A percentile compares a stretch with the other conserved stretches of the same genome.
phyloP scores from a whole-genome alignment of 306 rosid species.

The Fagus sylvatica region DNA sequence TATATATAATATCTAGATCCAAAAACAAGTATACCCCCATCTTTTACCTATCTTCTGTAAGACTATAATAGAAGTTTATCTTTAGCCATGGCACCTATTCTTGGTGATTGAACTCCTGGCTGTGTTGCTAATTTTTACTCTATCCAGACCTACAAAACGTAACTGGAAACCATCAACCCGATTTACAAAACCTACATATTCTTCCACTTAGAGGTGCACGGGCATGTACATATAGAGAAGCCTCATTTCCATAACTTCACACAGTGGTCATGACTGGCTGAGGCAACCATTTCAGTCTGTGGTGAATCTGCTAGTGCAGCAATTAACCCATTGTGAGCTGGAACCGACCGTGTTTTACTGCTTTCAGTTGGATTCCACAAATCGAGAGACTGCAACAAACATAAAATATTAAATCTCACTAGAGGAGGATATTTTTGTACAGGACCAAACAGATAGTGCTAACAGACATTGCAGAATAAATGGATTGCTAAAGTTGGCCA shows the following conservation, averaged over 20 bases:
- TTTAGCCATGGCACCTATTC: not conserved
- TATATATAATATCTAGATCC: not conserved
- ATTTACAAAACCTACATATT: constrained; percentile 7
- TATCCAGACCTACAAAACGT: constrained; percentile 15
- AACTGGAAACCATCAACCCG: constrained; percentile 7
- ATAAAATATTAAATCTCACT: not conserved
- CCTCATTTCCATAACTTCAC: constrained; percentile 66
- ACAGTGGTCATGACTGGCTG: constrained; percentile 55
- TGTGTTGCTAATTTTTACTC: constrained; percentile 12
- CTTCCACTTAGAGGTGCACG: not conserved
- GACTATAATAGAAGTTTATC: not conserved
- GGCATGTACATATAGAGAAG: not conserved
- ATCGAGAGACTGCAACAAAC: constrained; percentile 45
- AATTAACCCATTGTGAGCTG: constrained; percentile 54
- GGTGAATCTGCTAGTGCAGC: constrained; percentile 45
- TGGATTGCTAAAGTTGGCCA: not conserved
- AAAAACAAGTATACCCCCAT: not conserved
- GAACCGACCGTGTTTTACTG: constrained; percentile 26
- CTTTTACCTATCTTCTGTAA: not conserved
- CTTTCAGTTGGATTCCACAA: constrained; percentile 48
- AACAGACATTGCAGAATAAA: not conserved
- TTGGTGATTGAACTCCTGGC: not conserved
- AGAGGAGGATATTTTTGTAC: not conserved
- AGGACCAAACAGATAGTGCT: not conserved
- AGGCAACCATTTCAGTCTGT: constrained; percentile 48